phyloP scores from a whole-genome alignment of 805 yeast genomes.

The Kuraishia ogatae region DNA sequence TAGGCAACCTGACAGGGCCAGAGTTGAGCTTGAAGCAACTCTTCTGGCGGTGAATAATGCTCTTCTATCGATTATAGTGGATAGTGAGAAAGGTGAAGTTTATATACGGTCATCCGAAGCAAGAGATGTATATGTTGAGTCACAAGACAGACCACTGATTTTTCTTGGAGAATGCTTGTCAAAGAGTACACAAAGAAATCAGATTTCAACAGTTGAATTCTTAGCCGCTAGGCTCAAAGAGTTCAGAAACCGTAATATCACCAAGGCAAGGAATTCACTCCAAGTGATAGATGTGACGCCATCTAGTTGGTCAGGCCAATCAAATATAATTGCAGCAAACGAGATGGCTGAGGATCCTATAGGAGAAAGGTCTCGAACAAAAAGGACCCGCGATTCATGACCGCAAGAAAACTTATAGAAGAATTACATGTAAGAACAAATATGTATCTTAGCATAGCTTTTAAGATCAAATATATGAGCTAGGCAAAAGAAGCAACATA shows the following conservation, averaged over 20 bases:
- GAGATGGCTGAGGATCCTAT: not conserved
- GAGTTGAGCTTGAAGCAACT: slow-evolving; percentile 2
- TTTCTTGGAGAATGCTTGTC: slow-evolving; percentile 1
- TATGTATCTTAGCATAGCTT: not conserved
- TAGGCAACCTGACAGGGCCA: slow-evolving; percentile 1
- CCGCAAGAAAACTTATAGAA: not conserved
- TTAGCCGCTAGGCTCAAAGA: slow-evolving; percentile 2
- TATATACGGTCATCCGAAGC: slow-evolving; percentile 4
- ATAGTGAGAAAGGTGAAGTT: slow-evolving; percentile 12
- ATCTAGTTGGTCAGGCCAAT: not conserved
- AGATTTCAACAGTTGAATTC: slow-evolving; percentile 2
- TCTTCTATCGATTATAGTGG: slow-evolving; percentile 6
- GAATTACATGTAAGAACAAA: not conserved
- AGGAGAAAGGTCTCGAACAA: not conserved
- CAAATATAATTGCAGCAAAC: not conserved
- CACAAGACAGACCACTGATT: slow-evolving; percentile 10
- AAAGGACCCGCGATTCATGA: not conserved
- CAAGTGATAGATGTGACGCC: not conserved
- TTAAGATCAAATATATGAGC: not conserved
- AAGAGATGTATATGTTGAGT: slow-evolving; percentile 11
- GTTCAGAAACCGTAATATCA: not conserved
- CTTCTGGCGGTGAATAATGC: slow-evolving; percentile 7
- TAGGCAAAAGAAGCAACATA: not conserved
- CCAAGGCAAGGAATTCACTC: not conserved
- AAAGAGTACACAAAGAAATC: not conserved